Conservation (phyloP, 2,329 filamentous ascomycete species). For the Cadophora gregata region DNA sequence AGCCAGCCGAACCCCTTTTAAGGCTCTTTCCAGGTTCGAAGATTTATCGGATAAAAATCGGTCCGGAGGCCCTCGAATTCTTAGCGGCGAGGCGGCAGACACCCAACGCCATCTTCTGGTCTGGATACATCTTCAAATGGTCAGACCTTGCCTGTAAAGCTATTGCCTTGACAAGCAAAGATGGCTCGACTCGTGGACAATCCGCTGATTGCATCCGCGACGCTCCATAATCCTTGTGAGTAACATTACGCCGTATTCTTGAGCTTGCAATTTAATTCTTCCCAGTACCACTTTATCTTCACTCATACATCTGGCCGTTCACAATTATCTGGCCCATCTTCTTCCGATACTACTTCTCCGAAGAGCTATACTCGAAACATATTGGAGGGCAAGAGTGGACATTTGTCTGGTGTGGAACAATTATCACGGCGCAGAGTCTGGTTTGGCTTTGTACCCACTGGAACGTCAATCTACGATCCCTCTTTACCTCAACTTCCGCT, state of each 20-base stretch:
- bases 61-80: not conserved
- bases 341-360: slow-evolving; percentile 82
- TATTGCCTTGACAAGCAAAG: slow-evolving; percentile 52
- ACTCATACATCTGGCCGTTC: slow-evolving; percentile 94
- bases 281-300: slow-evolving; percentile 72
- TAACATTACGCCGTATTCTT: slow-evolving; percentile 1
- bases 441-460: slow-evolving; percentile 97
- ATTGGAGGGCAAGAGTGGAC: slow-evolving; percentile 98
- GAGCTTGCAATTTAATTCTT: slow-evolving; percentile 19
- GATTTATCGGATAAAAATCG: not conserved
- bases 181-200: slow-evolving; percentile 84
- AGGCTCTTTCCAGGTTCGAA: not conserved
- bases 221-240: slow-evolving; percentile 78
- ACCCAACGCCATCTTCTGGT: slow-evolving; percentile 8
- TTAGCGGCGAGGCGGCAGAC: slow-evolving; percentile 12
- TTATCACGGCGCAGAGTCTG: slow-evolving; percentile 86
- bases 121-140: slow-evolving; percentile 11
- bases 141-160: not conserved
- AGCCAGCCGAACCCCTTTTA: slow-evolving; percentile 2
- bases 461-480: slow-evolving; percentile 85
- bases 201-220: slow-evolving; percentile 84
- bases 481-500: slow-evolving; percentile 80
- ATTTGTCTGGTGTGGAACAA: slow-evolving; percentile 89
- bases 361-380: slow-evolving; percentile 86
- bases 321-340: slow-evolving; percentile 91